Evolutionary conservation across 2,329 filamentous ascomycete species (phyloP).

Genomic region (Chalara sp.): DNA sequence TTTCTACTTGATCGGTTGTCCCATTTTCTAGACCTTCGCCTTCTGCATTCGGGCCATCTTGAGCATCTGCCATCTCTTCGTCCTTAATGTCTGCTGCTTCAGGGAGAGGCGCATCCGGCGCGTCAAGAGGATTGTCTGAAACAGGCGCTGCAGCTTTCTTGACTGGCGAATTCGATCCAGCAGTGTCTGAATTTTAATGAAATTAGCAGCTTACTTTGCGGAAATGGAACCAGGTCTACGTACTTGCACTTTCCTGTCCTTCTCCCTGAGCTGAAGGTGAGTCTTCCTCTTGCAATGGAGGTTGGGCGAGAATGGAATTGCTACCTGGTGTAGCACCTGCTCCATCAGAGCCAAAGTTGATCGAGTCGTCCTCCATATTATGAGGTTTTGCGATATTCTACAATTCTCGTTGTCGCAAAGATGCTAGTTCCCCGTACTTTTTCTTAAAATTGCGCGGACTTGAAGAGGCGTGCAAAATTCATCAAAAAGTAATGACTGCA

Average conservation of each 20-base stretch:
- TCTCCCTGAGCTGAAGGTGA: no score
- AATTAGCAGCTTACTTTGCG: conserved; percentile 1
- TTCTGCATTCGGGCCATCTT: conserved; percentile 42
- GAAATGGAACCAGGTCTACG: no score
- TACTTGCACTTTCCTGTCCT: no score
- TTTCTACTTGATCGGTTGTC: conserved; percentile 47
- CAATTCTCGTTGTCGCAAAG: conserved; percentile 26
- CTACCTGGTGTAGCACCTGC: conserved; percentile 49
- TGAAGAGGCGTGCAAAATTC: conserved; percentile 8
- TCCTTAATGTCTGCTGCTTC: conserved; percentile 61
- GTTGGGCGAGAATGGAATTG: conserved; percentile 49
- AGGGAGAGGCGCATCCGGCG: conserved; percentile 55
- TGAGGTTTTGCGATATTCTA: conserved; percentile 6
- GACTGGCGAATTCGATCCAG: conserved; percentile 43
- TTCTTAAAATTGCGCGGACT: conserved; percentile 7
- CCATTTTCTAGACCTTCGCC: conserved; percentile 34
- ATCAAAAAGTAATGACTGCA: conserved; percentile 3
- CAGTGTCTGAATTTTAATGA: conserved; percentile 38
- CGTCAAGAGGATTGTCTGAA: conserved; percentile 63
- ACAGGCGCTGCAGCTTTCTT: conserved; percentile 49
- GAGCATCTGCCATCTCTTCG: conserved; percentile 71
- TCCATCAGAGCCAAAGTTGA: conserved; percentile 50
- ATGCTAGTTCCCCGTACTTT: conserved; percentile 1
- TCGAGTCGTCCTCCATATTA: conserved; percentile 52
- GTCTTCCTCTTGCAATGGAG: no score